Evolutionary conservation across 306 rosid species (phyloP).

Genomic region (Trichosanthes cucumerina): DNA sequence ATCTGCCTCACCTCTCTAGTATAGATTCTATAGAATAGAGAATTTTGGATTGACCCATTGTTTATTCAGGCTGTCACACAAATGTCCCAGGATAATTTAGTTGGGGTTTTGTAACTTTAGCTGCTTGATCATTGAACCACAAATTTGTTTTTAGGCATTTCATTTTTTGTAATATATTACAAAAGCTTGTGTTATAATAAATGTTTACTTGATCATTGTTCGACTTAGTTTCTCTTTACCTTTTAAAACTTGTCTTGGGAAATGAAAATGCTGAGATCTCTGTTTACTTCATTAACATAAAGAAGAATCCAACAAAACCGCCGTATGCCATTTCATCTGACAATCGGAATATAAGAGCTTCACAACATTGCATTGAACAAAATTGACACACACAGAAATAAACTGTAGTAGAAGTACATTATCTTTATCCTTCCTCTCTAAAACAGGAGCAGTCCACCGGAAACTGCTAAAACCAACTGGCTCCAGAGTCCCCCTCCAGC

Average conservation of each 20-base stretch:
- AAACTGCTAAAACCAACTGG: conserved; percentile 43
- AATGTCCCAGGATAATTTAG: conserved; percentile 24
- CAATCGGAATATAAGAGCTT: background rate
- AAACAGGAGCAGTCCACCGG: conserved; percentile 38
- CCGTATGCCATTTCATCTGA: background rate
- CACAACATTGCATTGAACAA: background rate
- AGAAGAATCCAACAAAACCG: background rate
- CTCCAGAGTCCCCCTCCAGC: conserved; percentile 38
- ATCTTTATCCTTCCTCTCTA: conserved; percentile 25
- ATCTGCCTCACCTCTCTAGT: background rate
- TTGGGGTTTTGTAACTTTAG: conserved; percentile 36
- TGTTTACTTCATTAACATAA: background rate
- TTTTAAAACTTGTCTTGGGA: background rate
- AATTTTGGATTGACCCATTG: background rate
- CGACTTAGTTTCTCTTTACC: background rate
- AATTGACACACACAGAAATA: background rate
- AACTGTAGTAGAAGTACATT: background rate
- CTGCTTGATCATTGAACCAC: conserved; percentile 26
- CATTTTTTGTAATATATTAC: conserved; percentile 9
- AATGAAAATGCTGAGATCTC: background rate
- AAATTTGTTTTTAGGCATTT: background rate
- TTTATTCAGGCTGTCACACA: background rate
- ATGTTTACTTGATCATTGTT: background rate
- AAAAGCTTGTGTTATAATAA: background rate
- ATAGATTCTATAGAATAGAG: background rate